Evolutionary conservation across 2,329 filamentous ascomycete genomes (phyloP).

Genomic region (Colletotrichum salicis): DNA sequence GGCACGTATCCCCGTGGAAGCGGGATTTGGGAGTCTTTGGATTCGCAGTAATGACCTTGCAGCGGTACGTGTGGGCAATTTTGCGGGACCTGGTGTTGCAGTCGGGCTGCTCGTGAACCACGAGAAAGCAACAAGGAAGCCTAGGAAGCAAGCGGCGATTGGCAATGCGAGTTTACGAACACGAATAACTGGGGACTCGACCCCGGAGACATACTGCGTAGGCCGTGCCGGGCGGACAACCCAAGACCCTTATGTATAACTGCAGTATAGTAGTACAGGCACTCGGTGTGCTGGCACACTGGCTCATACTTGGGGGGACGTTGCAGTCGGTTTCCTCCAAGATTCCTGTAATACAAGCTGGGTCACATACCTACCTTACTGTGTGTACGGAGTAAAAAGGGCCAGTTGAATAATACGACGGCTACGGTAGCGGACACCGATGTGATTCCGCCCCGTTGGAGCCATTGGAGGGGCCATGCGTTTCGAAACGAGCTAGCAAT

Average conservation of each 20-base stretch:
- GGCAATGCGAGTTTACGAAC: constrained; percentile 29
- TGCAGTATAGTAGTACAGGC: not conserved
- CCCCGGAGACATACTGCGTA: too few species aligned
- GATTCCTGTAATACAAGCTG: too few species aligned
- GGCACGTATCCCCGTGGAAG: not conserved
- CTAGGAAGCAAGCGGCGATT: not conserved
- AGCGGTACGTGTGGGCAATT: not conserved
- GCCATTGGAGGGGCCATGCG: not conserved
- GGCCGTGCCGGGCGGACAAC: too few species aligned
- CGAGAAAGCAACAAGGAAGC: not conserved
- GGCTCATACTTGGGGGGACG: not conserved
- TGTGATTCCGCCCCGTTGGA: constrained; percentile 8
- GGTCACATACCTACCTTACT: not conserved
- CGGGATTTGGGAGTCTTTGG: not conserved
- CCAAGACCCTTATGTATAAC: not conserved
- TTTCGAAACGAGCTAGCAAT: constrained; percentile 30
- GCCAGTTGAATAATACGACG: not conserved
- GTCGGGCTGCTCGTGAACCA: constrained; percentile 12
- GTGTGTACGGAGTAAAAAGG: not conserved
- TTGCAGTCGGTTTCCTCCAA: not conserved
- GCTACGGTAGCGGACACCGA: constrained; percentile 21
- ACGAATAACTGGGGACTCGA: constrained; percentile 19
- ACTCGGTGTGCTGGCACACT: not conserved
- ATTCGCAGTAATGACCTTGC: not conserved
- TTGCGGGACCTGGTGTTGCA: constrained; percentile 13